These are phyloP conservation scores for Maudiozyma serrabonitensis DNA, from an alignment of 805 yeast genomes.

Conservation along the genomic window DNA sequence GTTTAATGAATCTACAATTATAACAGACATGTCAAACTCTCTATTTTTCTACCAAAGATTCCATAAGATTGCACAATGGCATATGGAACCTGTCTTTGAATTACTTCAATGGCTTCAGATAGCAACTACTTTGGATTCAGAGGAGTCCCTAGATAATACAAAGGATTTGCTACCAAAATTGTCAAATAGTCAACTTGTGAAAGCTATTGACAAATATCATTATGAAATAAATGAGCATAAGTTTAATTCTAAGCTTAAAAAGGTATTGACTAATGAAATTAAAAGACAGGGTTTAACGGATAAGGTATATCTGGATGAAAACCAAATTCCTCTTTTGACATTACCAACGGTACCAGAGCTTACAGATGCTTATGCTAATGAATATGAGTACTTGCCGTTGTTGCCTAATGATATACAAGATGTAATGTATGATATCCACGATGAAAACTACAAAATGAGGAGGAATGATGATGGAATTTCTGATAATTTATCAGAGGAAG, in stretches of 20 bases:
- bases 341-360: slow-evolving; percentile 70
- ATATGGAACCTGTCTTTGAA: slow-evolving; percentile 66
- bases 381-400: slow-evolving; percentile 56
- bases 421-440: slow-evolving; percentile 58
- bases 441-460: slow-evolving; percentile 27
- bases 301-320: slow-evolving; percentile 38
- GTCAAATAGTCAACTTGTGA: slow-evolving; percentile 60
- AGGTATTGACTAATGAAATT: slow-evolving; percentile 18
- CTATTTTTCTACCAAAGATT: slow-evolving; percentile 56
- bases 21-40: slow-evolving; percentile 31
- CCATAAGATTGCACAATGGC: slow-evolving; percentile 53
- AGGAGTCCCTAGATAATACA: slow-evolving; percentile 50
- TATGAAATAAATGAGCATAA: slow-evolving; percentile 76
- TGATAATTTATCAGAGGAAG: slow-evolving; percentile 9
- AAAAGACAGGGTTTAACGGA: slow-evolving; percentile 11
- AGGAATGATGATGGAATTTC: slow-evolving; percentile 12
- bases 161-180: slow-evolving; percentile 44
- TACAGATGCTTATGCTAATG: slow-evolving; percentile 61
- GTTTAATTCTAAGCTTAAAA: slow-evolving; percentile 44
- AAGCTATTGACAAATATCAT: slow-evolving; percentile 64
- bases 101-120: slow-evolving; percentile 87
- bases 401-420: slow-evolving; percentile 64
- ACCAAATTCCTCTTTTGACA: slow-evolving; percentile 43
- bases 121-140: slow-evolving; percentile 58
- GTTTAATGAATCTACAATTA: slow-evolving; percentile 1